These are phyloP conservation scores for Patellifolia procumbens DNA, from an alignment of 179 eudicot genomes.

Conservation along the genomic window DNA sequence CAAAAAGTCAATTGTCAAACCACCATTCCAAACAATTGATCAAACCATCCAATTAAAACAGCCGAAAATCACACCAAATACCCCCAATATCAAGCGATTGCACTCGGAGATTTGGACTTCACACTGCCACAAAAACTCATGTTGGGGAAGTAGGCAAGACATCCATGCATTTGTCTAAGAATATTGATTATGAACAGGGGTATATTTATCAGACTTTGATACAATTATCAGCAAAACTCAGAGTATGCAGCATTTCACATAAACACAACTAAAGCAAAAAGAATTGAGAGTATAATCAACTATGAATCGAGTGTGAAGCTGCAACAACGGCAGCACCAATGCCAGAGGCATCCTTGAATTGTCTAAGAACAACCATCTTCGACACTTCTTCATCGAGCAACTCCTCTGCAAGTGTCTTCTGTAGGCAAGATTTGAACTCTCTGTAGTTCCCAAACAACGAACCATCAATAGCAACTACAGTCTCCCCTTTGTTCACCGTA, in stretches of 20 bases:
- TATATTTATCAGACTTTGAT: neutral
- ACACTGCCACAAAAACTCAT: neutral
- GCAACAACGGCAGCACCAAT: slow-evolving; percentile 74
- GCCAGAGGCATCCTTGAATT: slow-evolving; percentile 63
- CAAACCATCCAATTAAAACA: no score
- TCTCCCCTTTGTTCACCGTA: slow-evolving; percentile 31
- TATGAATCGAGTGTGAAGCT: slow-evolving; percentile 48
- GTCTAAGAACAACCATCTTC: slow-evolving; percentile 35
- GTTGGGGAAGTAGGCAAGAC: neutral
- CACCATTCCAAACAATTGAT: no score
- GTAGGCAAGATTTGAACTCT: slow-evolving; percentile 45
- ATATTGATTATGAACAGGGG: neutral
- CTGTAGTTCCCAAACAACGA: slow-evolving; percentile 48
- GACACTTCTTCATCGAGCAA: slow-evolving; percentile 41
- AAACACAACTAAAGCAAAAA: neutral
- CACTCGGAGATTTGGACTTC: neutral
- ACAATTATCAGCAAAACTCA: neutral
- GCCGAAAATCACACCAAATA: no score
- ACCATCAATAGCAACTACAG: slow-evolving; percentile 80
- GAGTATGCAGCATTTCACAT: neutral
- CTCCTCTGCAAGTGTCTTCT: slow-evolving; percentile 43
- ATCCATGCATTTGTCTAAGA: neutral
- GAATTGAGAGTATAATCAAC: neutral
- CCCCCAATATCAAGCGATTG: no score
- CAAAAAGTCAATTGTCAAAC: no score